Conservation (phyloP, 108 stramenopile species). For the Skeletonema marinoi region DNA sequence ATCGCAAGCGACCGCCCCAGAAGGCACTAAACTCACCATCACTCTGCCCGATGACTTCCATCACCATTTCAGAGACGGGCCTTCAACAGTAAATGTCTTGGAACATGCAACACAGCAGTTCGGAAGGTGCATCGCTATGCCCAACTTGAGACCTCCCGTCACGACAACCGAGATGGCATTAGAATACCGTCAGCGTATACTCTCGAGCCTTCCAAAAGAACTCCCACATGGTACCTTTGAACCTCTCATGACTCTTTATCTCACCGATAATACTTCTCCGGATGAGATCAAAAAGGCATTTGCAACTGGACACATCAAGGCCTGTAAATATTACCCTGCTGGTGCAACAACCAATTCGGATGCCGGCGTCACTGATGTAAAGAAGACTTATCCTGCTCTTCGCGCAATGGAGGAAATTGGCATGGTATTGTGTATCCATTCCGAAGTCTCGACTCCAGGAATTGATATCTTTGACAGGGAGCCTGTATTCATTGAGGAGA, state of each 20-base stretch:
- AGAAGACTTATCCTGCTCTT: slow-evolving; percentile 84
- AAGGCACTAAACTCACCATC: slow-evolving; percentile 62
- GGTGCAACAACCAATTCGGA: slow-evolving; percentile 99
- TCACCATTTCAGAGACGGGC: slow-evolving; percentile 95
- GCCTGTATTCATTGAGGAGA: slow-evolving; percentile 90
- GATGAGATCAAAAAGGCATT: slow-evolving; percentile 87
- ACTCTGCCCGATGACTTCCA: slow-evolving; percentile 94
- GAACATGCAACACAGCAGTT: slow-evolving; percentile 80
- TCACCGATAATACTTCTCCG: slow-evolving; percentile 95
- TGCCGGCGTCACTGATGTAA: slow-evolving; percentile 92
- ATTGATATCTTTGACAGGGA: slow-evolving; percentile 99
- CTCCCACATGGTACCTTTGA: slow-evolving; percentile 53
- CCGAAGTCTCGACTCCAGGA: slow-evolving; percentile 91
- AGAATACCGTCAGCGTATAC: slow-evolving; percentile 88
- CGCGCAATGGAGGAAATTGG: slow-evolving; percentile 89
- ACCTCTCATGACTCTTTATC: slow-evolving; percentile 97
- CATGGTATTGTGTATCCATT: slow-evolving; percentile 97
- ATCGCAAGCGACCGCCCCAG: slow-evolving; percentile 5
- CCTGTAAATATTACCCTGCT: slow-evolving; percentile 98
- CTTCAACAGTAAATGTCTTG: slow-evolving; percentile 57
- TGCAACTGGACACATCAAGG: slow-evolving; percentile 80
- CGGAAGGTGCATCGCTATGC: slow-evolving; percentile 92
- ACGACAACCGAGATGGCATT: slow-evolving; percentile 88
- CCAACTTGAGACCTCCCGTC: slow-evolving; percentile 97
- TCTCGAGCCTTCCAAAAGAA: slow-evolving; percentile 50